Evolutionary conservation across 2,329 filamentous ascomycete genomes (phyloP).

Genomic region (Thielaviopsis populi): DNA sequence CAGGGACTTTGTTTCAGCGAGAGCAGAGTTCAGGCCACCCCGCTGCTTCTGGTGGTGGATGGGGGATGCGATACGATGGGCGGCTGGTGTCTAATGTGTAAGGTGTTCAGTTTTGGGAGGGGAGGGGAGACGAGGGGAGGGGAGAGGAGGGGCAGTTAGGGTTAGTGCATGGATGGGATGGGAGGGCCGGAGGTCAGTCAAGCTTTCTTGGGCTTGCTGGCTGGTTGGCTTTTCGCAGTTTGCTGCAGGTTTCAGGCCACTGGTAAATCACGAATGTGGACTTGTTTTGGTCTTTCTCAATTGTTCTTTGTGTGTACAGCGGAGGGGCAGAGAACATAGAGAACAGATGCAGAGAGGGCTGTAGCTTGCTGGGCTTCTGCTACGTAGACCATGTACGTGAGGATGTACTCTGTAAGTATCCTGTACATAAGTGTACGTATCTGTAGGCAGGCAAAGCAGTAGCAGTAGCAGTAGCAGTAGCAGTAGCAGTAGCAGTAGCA

Average conservation of each 20-base stretch:
- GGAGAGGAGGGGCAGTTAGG: neutral
- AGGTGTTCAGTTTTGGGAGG: conserved; percentile 3
- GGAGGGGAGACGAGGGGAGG: neutral
- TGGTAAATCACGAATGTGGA: too few species aligned
- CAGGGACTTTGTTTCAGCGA: neutral
- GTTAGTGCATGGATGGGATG: neutral
- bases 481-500: too few species aligned
- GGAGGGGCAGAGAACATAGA: too few species aligned
- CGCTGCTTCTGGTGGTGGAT: neutral
- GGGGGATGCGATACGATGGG: neutral
- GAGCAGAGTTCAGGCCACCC: neutral
- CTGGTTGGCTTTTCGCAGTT: too few species aligned
- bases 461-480: too few species aligned
- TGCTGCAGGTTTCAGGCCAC: too few species aligned
- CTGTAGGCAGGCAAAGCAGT: too few species aligned
- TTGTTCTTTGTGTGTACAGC: neutral
- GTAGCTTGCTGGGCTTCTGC: too few species aligned
- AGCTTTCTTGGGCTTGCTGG: neutral
- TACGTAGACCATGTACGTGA: too few species aligned
- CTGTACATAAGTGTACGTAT: neutral
- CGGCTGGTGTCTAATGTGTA: neutral
- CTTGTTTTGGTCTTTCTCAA: neutral
- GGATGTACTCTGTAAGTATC: neutral
- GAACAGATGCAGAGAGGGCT: too few species aligned
- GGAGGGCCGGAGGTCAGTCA: neutral